Evolutionary conservation across 148 eudicot species (phyloP), one percentile per base, ranked within the genome.

Genomic region (Spergularia marina): DNA sequence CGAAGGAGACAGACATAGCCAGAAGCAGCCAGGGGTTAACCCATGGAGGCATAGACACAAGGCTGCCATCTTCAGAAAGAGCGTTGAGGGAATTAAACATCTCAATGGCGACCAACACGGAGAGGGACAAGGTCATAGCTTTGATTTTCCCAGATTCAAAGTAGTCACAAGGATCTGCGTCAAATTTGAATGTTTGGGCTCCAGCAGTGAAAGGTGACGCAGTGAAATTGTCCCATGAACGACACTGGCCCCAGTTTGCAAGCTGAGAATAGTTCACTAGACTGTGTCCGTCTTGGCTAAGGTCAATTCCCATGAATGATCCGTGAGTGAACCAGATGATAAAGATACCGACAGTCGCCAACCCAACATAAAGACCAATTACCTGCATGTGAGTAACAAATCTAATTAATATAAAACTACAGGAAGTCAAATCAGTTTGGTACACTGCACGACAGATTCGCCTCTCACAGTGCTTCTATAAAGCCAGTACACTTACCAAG

Each of bases 41-140:
- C 94, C 94, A 90, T 36, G 94, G 94, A 23, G 94, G 94, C 94
- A 90, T 87, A 23, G 89, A 71, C 72, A 90, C 66, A 44, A 90
- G 88, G 73, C 91, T 90, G 10, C 86, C 89, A 54, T 89, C 93
- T 72, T 90, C 94, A 0, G 94, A 90, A 71, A 90, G 88, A 16
- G 91, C 94, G 41, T 90, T 90, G 5, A 90, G 87, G 70, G 94
- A 90, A 58, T 90, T 90, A 76, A 90, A 90, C 94, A 90, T 90
- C 84, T 90, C 94, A 36, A 90, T 90, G 54, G 91, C 91, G 9
- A 90, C 94, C 84, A 90, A 77, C 21, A 90, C 94, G 39, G 94
- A 90, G n/a, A 90, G 88, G 41, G 94, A 89, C 62, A 90, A 87
- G 58, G 94, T 90, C 88, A 83, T 89, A 55, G 91, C 94, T 82